Evolutionary conservation across 2,329 filamentous ascomycete genomes (phyloP), one percentile per base, ranked within the genome.

Genomic region (Alternaria angustiovoidea): DNA sequence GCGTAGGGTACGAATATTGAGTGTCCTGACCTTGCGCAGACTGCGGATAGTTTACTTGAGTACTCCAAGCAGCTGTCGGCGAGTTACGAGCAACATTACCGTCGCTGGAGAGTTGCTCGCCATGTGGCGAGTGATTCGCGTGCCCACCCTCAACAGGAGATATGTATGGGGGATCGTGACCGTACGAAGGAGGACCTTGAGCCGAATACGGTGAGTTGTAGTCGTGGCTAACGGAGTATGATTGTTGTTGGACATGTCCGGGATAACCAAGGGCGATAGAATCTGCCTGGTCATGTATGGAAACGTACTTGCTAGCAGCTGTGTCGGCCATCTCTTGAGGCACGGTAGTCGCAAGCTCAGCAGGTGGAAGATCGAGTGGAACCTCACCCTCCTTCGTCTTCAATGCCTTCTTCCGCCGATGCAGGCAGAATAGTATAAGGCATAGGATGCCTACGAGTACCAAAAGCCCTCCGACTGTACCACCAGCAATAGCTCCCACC

Each of bases 401-500:
- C 16, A 54, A 41, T 16, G 65, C 65, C 53, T 77, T 78, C 65
- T 76, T 79, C 20, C 74, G 73, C 34, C 75, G 75, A 51, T 74
- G 74, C 2, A 79, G 64, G 54, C 78, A 80, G 60, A 75, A 74
- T 14, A 78, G 62, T 24, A 78, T 67, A 1, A 80, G 59, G n/a
- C 55, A 66, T 30, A 79, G 63, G 22, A 79, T 69, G 7, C 68
- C 43, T 30, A 77, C 70, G 8, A 81, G 60, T 9, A 51, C 74
- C 1, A 69, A 71, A 2, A 79, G 65, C 6, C 79, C 79, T 48
- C 80, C 80, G 7, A 80, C 70, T 9, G 76, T 75, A 24, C 79
- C 79, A 38, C 80, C 80, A 32, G 75, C 77, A 34, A 82, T 81
- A 8, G 77, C 74, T 5, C 72, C 78, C 4, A 75, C 67, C 34